These are phyloP conservation scores for Limnomonas spitsbergensis DNA, from an alignment of 139 green algal species.

Conservation along the genomic window DNA sequence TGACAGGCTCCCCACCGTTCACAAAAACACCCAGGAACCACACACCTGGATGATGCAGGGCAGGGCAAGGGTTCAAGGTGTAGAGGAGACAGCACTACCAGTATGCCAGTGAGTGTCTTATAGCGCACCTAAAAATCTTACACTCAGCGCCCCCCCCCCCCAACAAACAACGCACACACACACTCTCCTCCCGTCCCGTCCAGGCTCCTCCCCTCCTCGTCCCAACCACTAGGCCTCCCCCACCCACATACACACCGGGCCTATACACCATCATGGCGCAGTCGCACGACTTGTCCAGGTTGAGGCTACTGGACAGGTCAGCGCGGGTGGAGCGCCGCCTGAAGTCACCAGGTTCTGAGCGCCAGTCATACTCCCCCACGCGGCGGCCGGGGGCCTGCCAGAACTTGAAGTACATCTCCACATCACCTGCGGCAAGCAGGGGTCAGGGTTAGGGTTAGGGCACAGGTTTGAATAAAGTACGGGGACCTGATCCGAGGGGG, in stretches of 20 bases:
- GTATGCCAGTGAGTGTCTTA: too few relatives aligned
- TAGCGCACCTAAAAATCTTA: too few relatives aligned
- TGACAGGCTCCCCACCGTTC: not conserved
- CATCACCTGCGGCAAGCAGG: not conserved
- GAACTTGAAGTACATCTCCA: constrained; percentile 8
- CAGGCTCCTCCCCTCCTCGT: too few relatives aligned
- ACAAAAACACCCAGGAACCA: constrained; percentile 19
- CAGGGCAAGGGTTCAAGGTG: too few relatives aligned
- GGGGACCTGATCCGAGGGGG: too few relatives aligned
- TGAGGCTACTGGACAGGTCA: constrained; percentile 2
- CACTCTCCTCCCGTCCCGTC: too few relatives aligned
- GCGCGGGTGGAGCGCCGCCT: not conserved
- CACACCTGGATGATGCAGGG: not conserved
- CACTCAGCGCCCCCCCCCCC: too few relatives aligned
- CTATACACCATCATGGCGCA: not conserved
- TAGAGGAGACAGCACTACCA: too few relatives aligned
- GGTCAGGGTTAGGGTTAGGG: too few relatives aligned
- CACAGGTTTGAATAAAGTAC: too few relatives aligned
- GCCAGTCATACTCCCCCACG: not conserved
- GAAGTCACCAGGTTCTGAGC: constrained; percentile 5
- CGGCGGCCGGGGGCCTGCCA: not conserved
- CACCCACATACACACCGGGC: not conserved
- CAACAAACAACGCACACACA: too few relatives aligned
- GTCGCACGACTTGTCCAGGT: not conserved
- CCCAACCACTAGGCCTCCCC: too few relatives aligned